Percentiles rank a stretch among this genome's conserved stretches.
Evolutionary conservation across 192 early-diverging fungal species (phyloP).

Genomic region (Funneliformis geosporum): DNA sequence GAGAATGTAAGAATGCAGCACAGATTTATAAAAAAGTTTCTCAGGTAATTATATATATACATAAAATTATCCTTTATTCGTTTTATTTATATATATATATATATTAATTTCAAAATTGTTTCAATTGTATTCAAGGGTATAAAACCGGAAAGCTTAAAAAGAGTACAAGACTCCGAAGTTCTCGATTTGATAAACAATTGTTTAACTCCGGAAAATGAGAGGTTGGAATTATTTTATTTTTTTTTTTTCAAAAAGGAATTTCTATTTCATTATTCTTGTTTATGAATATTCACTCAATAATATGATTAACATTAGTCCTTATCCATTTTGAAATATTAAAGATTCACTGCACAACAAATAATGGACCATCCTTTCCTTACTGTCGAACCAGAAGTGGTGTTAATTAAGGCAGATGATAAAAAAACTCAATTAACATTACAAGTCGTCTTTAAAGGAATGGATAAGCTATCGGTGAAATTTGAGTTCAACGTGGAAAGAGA

Average conservation of each 20-base stretch:
- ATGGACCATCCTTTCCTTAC: slow-evolving; percentile 74
- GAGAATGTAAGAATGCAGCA: slow-evolving; percentile 79
- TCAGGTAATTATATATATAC: slow-evolving; percentile 51
- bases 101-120: not conserved
- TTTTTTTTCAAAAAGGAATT: not conserved
- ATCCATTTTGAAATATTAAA: slow-evolving; percentile 28
- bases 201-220: slow-evolving; percentile 63
- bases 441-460: slow-evolving; percentile 77
- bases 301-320: slow-evolving; percentile 28
- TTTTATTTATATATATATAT: not conserved
- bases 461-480: slow-evolving; percentile 80
- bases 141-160: slow-evolving; percentile 70
- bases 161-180: slow-evolving; percentile 66
- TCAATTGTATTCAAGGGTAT: slow-evolving; percentile 49
- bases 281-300: not conserved
- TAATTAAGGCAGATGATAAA: slow-evolving; percentile 57
- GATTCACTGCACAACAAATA: slow-evolving; percentile 68
- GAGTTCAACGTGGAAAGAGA: slow-evolving; percentile 81
- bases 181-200: slow-evolving; percentile 66
- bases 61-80: not conserved
- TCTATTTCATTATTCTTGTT: not conserved
- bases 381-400: slow-evolving; percentile 74
- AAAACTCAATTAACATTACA: slow-evolving; percentile 71
- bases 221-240: slow-evolving; percentile 36
- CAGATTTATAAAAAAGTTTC: slow-evolving; percentile 80